Evolutionary conservation across 805 yeast species (phyloP).

Genomic region (Starmerella bombi): DNA sequence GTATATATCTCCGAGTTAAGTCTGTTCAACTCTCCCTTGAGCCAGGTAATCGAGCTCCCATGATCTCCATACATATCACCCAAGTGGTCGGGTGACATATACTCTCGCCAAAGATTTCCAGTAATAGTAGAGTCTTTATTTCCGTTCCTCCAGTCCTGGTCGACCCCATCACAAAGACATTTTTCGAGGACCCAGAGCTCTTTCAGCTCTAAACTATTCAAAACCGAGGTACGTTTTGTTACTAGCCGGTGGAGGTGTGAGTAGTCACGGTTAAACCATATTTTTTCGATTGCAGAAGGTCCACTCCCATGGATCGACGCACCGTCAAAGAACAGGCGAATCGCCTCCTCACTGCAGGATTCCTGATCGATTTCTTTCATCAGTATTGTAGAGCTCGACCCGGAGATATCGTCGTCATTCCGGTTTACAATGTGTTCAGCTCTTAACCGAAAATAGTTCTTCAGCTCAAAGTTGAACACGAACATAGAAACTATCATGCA

Average conservation of each 20-base stretch:
- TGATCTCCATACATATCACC: slow-evolving; percentile 3
- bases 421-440: slow-evolving; percentile 30
- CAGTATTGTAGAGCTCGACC: slow-evolving; percentile 40
- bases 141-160: neutral
- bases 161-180: slow-evolving; percentile 19
- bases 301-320: slow-evolving; percentile 24
- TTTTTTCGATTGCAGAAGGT: slow-evolving; percentile 35
- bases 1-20: slow-evolving; percentile 46
- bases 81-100: slow-evolving; percentile 43
- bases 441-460: slow-evolving; percentile 37
- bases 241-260: slow-evolving; percentile 29
- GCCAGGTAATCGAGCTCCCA: slow-evolving; percentile 37
- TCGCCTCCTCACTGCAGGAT: slow-evolving; percentile 35
- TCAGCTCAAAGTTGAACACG: slow-evolving; percentile 44
- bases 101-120: slow-evolving; percentile 27
- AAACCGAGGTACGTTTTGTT: slow-evolving; percentile 23
- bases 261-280: slow-evolving; percentile 48
- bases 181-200: slow-evolving; percentile 31
- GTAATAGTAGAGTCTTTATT: slow-evolving; percentile 13
- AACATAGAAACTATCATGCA: slow-evolving; percentile 46
- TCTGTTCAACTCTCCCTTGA: slow-evolving; percentile 48
- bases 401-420: slow-evolving; percentile 10
- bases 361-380: slow-evolving; percentile 52
- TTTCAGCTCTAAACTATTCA: slow-evolving; percentile 31
- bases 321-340: slow-evolving; percentile 41